Evolutionary conservation across 2,329 filamentous ascomycete species (phyloP).

Genomic region (Macrophomina phaseolina): DNA sequence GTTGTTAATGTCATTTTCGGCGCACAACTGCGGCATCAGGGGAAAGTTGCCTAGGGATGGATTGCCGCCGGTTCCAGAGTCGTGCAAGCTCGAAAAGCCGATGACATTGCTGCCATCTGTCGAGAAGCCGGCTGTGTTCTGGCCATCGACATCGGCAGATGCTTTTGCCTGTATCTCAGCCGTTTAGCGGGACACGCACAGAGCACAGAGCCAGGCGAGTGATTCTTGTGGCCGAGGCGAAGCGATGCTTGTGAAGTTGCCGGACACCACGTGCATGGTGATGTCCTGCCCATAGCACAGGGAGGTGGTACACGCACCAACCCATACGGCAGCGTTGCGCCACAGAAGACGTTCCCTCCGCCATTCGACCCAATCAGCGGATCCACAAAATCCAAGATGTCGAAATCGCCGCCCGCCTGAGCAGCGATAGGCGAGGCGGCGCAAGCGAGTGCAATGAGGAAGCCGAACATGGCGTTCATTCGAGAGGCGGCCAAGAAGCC

Average conservation of each 20-base stretch:
- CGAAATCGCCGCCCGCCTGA: constrained; percentile 20
- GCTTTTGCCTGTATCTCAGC: constrained; percentile 39
- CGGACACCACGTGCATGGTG: too few relatives aligned
- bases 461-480: neutral
- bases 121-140: constrained; percentile 63
- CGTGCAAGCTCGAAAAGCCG: constrained; percentile 47
- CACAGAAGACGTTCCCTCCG: constrained; percentile 55
- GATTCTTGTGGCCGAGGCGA: too few relatives aligned
- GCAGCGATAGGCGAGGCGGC: neutral
- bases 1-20: constrained; percentile 64
- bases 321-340: constrained; percentile 53
- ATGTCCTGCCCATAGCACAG: too few relatives aligned
- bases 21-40: constrained; percentile 71
- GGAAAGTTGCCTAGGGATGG: constrained; percentile 77
- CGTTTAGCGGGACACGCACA: constrained; percentile 54
- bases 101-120: constrained; percentile 51
- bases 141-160: constrained; percentile 54
- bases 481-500: neutral
- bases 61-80: constrained; percentile 46
- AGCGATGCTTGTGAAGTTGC: too few relatives aligned
- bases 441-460: neutral
- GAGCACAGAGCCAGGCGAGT: too few relatives aligned
- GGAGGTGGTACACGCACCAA: constrained; percentile 34
- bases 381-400: constrained; percentile 47
- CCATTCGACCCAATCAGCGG: constrained; percentile 52